Conservation (phyloP, 768 basidiomycete genomes). For the Lepiota venenata region DNA sequence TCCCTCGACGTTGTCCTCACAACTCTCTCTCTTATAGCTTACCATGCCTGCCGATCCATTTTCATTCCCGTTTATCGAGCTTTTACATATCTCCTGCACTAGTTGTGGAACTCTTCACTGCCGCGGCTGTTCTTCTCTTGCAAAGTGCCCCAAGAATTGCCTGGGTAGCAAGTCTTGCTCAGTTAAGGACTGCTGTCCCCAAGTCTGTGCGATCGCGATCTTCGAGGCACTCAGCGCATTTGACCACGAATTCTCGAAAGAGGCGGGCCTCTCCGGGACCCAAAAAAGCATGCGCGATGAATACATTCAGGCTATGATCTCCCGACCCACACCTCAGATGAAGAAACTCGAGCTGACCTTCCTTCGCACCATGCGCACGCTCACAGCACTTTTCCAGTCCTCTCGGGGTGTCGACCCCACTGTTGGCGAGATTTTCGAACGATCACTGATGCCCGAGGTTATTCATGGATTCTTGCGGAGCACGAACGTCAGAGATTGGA, state of each 20-base stretch:
- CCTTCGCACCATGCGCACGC: background rate
- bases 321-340: background rate
- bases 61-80: slow-evolving; percentile 14
- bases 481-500: slow-evolving; percentile 31
- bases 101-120: slow-evolving; percentile 27
- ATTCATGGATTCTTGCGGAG: slow-evolving; percentile 29
- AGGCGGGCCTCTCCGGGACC: slow-evolving; percentile 17
- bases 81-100: slow-evolving; percentile 25
- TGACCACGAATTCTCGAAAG: slow-evolving; percentile 23
- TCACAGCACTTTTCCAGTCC: slow-evolving; percentile 2
- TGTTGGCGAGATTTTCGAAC: slow-evolving; percentile 1
- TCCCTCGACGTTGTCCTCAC: background rate
- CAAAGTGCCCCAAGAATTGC: slow-evolving; percentile 21
- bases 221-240: slow-evolving; percentile 30
- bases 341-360: background rate
- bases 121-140: slow-evolving; percentile 28
- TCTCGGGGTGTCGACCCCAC: background rate
- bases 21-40: slow-evolving; percentile 6
- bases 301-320: slow-evolving; percentile 12
- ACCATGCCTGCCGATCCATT: slow-evolving; percentile 15
- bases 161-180: slow-evolving; percentile 24
- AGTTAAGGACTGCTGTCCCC: slow-evolving; percentile 28
- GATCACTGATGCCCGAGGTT: slow-evolving; percentile 27
- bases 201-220: slow-evolving; percentile 27
- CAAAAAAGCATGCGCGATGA: slow-evolving; percentile 6